Evolutionary conservation across 345 rosid genomes (phyloP).

Genomic region (Mangifera indica): DNA sequence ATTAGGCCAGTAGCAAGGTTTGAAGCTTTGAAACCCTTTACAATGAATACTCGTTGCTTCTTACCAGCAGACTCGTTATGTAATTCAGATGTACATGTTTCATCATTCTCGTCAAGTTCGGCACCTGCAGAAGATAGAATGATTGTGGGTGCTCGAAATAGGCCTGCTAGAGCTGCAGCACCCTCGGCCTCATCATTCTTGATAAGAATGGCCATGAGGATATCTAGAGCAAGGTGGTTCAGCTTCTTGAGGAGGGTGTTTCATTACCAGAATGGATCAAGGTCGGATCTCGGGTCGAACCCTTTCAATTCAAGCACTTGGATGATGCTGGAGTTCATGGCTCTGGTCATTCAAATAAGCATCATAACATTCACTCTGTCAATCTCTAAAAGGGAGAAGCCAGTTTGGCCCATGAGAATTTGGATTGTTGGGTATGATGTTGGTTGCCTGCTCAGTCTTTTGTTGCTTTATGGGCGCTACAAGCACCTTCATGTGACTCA

Average conservation of each 20-base stretch:
- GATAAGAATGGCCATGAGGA: conserved; percentile 68
- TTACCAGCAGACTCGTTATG: conserved; percentile 48
- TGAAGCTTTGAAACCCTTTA: neutral
- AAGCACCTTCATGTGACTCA: conserved; percentile 40
- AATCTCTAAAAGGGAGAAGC: conserved; percentile 65
- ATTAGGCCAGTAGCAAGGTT: neutral
- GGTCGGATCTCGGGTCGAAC: conserved; percentile 82
- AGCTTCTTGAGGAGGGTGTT: conserved; percentile 88
- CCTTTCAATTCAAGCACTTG: conserved; percentile 86
- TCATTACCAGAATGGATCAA: conserved; percentile 91
- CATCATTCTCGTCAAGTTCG: conserved; percentile 51
- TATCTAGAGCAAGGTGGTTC: conserved; percentile 95
- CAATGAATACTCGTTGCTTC: conserved; percentile 62
- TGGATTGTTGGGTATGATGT: conserved; percentile 87
- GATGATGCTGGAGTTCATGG: conserved; percentile 85
- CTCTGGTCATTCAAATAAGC: conserved; percentile 63
- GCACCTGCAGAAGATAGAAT: conserved; percentile 32
- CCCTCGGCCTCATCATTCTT: conserved; percentile 40
- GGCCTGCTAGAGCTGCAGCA: conserved; percentile 43
- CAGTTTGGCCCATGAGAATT: conserved; percentile 91
- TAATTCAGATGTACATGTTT: conserved; percentile 34
- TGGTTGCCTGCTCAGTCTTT: conserved; percentile 70
- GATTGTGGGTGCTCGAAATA: conserved; percentile 31
- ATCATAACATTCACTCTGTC: conserved; percentile 64
- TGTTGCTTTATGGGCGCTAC: conserved; percentile 77